phyloP scores from a whole-genome alignment of 805 yeast genomes.

The Peterozyma toletana region DNA sequence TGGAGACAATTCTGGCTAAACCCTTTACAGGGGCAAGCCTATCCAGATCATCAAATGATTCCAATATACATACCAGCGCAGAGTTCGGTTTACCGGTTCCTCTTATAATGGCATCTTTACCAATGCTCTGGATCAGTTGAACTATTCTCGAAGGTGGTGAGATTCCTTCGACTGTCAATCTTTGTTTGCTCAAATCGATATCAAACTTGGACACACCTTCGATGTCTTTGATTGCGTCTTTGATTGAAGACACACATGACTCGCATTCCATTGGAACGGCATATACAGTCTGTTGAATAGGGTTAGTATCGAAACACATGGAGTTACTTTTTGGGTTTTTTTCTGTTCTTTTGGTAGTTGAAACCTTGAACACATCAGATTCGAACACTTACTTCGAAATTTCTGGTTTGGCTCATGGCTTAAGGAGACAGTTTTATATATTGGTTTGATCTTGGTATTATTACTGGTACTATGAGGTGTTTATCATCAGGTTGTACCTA shows the following conservation, averaged over 20 bases:
- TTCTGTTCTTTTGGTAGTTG: too few species aligned
- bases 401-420: too few species aligned
- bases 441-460: too few species aligned
- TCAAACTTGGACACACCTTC: constrained; percentile 44
- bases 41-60: constrained; percentile 50
- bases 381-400: too few species aligned
- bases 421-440: too few species aligned
- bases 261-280: constrained; percentile 83
- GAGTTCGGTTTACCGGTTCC: constrained; percentile 85
- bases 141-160: constrained; percentile 75
- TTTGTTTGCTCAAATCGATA: constrained; percentile 50
- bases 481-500: too few species aligned
- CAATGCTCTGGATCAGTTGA: constrained; percentile 59
- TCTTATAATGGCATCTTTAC: constrained; percentile 85
- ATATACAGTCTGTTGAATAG: constrained; percentile 49
- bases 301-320: too few species aligned
- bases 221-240: constrained; percentile 41
- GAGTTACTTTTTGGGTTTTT: too few species aligned
- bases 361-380: too few species aligned
- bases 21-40: constrained; percentile 66
- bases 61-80: constrained; percentile 89
- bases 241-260: constrained; percentile 58
- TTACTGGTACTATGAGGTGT: too few species aligned
- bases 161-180: constrained; percentile 62
- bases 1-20: constrained; percentile 74